A percentile compares a stretch with the other conserved stretches of the same genome.
These are phyloP conservation scores for Schizonepeta tenuifolia DNA, from an alignment of 257 asterid species.

Conservation along the genomic window DNA sequence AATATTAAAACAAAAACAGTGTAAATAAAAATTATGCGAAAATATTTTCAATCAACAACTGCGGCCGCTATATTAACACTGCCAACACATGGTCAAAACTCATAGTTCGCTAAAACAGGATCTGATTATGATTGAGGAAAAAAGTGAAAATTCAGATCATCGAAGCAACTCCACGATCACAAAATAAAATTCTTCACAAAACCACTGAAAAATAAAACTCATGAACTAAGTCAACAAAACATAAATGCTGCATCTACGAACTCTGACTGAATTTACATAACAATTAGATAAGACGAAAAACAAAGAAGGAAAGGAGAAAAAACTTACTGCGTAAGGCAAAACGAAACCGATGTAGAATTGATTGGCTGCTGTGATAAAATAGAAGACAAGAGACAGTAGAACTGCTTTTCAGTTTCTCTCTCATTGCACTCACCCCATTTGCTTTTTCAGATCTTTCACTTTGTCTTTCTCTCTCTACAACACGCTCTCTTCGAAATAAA, in stretches of 20 bases:
- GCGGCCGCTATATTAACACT: not conserved
- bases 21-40: not conserved
- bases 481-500: slow-evolving; percentile 32
- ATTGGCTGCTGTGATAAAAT: slow-evolving; percentile 32
- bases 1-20: not conserved
- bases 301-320: slow-evolving; percentile 16
- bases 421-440: slow-evolving; percentile 43
- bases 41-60: not conserved
- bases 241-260: slow-evolving; percentile 4
- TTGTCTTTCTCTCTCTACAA: slow-evolving; percentile 32
- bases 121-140: slow-evolving; percentile 32
- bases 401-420: slow-evolving; percentile 47
- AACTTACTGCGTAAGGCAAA: slow-evolving; percentile 50
- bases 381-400: slow-evolving; percentile 24
- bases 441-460: slow-evolving; percentile 46
- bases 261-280: slow-evolving; percentile 24
- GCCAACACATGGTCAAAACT: slow-evolving; percentile 1
- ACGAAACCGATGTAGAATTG: slow-evolving; percentile 22
- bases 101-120: slow-evolving; percentile 30
- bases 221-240: slow-evolving; percentile 39
- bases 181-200: not conserved
- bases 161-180: slow-evolving; percentile 24
- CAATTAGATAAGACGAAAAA: not conserved
- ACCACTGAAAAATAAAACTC: slow-evolving; percentile 1
- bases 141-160: slow-evolving; percentile 31